Evolutionary conservation across 176 grass and related monocot species (phyloP), one percentile per base, ranked within the genome.

Genomic region (Lolium rigidum): DNA sequence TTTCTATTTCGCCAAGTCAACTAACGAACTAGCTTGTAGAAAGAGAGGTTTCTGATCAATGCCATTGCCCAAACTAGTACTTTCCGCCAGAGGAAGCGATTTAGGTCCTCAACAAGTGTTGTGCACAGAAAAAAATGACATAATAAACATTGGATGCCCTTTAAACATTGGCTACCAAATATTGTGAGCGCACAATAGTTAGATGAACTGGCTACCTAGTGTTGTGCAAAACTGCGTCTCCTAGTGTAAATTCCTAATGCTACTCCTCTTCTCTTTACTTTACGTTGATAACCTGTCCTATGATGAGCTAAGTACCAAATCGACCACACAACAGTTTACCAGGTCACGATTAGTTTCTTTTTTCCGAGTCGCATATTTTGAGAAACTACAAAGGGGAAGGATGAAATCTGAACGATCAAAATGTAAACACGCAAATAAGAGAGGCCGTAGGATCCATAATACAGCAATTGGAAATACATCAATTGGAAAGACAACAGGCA

Each of bases 351-450:
- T 25, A 18, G 1, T 13, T 2, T 47, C 2, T 26, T 8, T 74
- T 25, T 74, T 44, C 21, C 25, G 70, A 74, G 44, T 50, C 1
- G 21, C 44, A 25, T 74, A 48, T 74, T 47, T 50, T 22, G 18
- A 15, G 41, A 74, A 74, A 14, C 70, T 74, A 26, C 43, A 43
- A 16, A 73, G 70, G 44, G 70, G 41, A 49, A 74, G 70, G 44
- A 16, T 74, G 44, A 74, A 25, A 26, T 74, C 15, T 50, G 70
- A 74, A 74, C 12, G 2, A 25, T 74, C 2, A 50, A 74, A 74
- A 49, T 74, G 21, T 74, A 74, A 74, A 74, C 70, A 24, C 70
- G 12, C 44, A 50, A 50, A 74, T 12, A 74, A 74, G 43, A 14
- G 25, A 49, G 21, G 3, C n/a, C 3, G 0, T 69, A 39, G 16